Evolutionary conservation across 148 eudicot genomes (phyloP), one percentile per base, ranked within the genome.

Genomic region (Silene uniflora): DNA sequence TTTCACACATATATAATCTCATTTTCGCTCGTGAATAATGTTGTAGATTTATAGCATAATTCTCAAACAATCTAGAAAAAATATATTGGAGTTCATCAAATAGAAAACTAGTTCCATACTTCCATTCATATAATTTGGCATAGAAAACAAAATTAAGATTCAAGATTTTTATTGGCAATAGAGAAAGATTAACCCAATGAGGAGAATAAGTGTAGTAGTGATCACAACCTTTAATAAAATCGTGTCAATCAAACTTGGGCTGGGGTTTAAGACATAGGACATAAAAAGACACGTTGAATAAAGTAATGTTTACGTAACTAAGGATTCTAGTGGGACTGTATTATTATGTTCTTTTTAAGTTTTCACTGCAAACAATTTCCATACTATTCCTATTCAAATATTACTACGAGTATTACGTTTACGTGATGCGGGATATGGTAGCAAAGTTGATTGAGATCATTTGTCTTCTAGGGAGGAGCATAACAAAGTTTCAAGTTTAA

Each of bases 401-500:
- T 9, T 16, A 16, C 56, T 12, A 10, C 54, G 1, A 52, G 18
- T 52, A 14, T 0, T 42, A 67, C 58, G 73, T 58, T 68, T 61
- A 64, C 61, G 76, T 14, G 67, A 67, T 73, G 77, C 29, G 67
- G 68, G 60, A 60, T 19, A 56, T 59, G 69, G 12, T 29, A 71
- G 62, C 71, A 55, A 72, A 55, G 46, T 5, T 10, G n/a, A 73
- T 32, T 52, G 18, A 78, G 63, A 22, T 24, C 63, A 77, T 67
- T 23, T 74, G 79, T 47, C 19, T 73, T 68, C 76, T 82, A 73
- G 85, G 84, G 78, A 0, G 84, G 78, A 0, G 44, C n/a, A 22
- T 77, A 80, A 77, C 81, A 66, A 71, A 77, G 65, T 55, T 73
- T 25, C 58, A 54, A 9, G 7, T 12, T 10, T 16, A 18, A 22